These are phyloP conservation scores for Diatrype stigma DNA, from an alignment of 2,329 filamentous ascomycete species.

Conservation along the genomic window DNA sequence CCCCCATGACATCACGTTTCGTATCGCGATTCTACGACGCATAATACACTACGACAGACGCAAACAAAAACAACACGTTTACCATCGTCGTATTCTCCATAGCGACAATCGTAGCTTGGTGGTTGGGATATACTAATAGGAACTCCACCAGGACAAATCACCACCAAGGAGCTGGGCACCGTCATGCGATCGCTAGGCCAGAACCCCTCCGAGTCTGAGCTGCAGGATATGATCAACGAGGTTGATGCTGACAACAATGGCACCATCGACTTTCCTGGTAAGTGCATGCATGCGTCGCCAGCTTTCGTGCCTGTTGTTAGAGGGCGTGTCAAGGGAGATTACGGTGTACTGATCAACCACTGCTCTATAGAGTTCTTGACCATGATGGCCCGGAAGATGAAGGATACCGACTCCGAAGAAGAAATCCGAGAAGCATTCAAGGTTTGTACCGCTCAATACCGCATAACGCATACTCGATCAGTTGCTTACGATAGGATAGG, in stretches of 20 bases:
- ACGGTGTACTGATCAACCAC: conserved; percentile 12
- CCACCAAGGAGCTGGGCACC: conserved; percentile 83
- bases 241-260: conserved; percentile 90
- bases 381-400: conserved; percentile 95
- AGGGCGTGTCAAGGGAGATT: not conserved
- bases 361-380: conserved; percentile 71
- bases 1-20: not conserved
- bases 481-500: conserved; percentile 35
- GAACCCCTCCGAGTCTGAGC: conserved; percentile 84
- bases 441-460: conserved; percentile 38
- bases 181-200: conserved; percentile 89
- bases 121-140: not conserved
- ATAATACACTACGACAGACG: not conserved
- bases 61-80: not conserved
- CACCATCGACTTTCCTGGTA: conserved; percentile 88
- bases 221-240: conserved; percentile 94
- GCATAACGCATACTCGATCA: not conserved
- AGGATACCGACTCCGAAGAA: conserved; percentile 87
- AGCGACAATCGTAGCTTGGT: not conserved
- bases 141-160: conserved; percentile 70
- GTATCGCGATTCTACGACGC: not conserved
- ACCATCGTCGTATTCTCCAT: not conserved
- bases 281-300: conserved; percentile 24
- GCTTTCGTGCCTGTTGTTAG: conserved; percentile 5
- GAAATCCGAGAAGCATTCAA: conserved; percentile 89